Conservation (phyloP, 495 filamentous ascomycete species). For the Articulospora tetracladia region DNA sequence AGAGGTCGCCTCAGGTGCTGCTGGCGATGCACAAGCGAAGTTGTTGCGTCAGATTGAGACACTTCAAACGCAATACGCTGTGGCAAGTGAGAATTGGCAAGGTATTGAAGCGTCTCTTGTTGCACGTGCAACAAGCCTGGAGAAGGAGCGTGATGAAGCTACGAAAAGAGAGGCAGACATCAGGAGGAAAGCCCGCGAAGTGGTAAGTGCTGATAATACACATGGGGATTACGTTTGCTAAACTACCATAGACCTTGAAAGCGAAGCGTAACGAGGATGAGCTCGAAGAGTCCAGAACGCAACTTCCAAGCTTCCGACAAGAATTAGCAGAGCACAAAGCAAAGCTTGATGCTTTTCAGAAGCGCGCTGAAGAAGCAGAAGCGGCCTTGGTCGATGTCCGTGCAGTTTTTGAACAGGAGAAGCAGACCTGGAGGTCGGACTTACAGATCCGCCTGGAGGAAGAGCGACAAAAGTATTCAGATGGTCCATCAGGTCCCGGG, state of each 20-base stretch:
- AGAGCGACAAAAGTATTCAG: slow-evolving; percentile 71
- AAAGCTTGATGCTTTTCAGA: slow-evolving; percentile 60
- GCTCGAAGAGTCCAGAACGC: slow-evolving; percentile 65
- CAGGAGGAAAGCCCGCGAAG: slow-evolving; percentile 79
- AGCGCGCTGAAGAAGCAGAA: slow-evolving; percentile 61
- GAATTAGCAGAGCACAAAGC: slow-evolving; percentile 52
- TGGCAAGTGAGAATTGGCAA: slow-evolving; percentile 97
- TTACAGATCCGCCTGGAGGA: slow-evolving; percentile 62
- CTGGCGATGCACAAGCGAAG: slow-evolving; percentile 84
- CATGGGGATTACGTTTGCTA: neutral
- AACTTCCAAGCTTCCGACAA: slow-evolving; percentile 55
- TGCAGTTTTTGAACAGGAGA: slow-evolving; percentile 66
- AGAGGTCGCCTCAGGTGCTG: slow-evolving; percentile 79
- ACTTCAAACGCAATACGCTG: slow-evolving; percentile 89
- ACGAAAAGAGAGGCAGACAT: slow-evolving; percentile 80
- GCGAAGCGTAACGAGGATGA: slow-evolving; percentile 78
- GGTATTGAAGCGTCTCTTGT: slow-evolving; percentile 83
- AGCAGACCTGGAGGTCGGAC: slow-evolving; percentile 59
- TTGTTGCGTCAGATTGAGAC: slow-evolving; percentile 92
- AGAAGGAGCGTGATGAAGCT: slow-evolving; percentile 87
- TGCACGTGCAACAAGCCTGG: slow-evolving; percentile 66
- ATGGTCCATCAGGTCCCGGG: slow-evolving; percentile 40
- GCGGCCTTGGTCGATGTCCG: slow-evolving; percentile 55
- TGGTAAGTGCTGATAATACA: slow-evolving; percentile 57
- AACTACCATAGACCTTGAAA: slow-evolving; percentile 57